Conservation (phyloP, 2,329 filamentous ascomycete species). For the Curvularia sp. region DNA sequence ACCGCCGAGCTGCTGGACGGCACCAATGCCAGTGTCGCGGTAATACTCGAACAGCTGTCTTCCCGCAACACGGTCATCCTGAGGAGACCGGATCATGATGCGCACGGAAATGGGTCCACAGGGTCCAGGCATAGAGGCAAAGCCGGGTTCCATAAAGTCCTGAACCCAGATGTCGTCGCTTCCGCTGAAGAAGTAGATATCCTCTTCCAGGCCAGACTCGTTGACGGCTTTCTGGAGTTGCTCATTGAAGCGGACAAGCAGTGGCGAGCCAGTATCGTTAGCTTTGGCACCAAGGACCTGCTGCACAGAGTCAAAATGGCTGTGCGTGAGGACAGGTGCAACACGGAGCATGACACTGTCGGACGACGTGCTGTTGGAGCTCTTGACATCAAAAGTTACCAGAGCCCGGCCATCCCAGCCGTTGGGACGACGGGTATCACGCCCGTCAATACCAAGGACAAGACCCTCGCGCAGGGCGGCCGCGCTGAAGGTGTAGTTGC, state of each 20-base stretch:
- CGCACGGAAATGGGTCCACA: conserved; percentile 43
- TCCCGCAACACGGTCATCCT: conserved; percentile 37
- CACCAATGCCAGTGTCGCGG: conserved; percentile 40
- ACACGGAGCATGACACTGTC: conserved; percentile 44
- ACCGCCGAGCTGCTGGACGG: conserved; percentile 37
- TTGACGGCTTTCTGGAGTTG: conserved; percentile 20
- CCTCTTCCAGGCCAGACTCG: conserved; percentile 17
- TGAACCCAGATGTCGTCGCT: conserved; percentile 50
- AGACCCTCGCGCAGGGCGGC: conserved; percentile 40
- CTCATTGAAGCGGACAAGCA: conserved; percentile 25
- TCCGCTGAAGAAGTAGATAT: conserved; percentile 31
- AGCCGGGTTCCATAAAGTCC: conserved; percentile 52
- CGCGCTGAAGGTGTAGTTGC: conserved; percentile 35
- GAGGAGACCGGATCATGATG: conserved; percentile 41
- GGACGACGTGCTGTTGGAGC: conserved; percentile 16
- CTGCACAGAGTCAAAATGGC: conserved; percentile 45
- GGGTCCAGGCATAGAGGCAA: conserved; percentile 51
- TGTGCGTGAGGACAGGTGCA: conserved; percentile 37
- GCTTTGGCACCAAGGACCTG: conserved; percentile 34
- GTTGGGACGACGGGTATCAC: conserved; percentile 29
- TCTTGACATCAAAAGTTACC: conserved; percentile 38
- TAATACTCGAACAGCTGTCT: conserved; percentile 46
- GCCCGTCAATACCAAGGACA: conserved; percentile 49
- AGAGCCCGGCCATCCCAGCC: conserved; percentile 22
- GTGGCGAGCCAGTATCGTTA: conserved; percentile 11